A percentile compares a stretch with the other conserved stretches of the same genome.
Evolutionary conservation across 2,329 filamentous ascomycete species (phyloP).

Genomic region (Aspergillus tanneri): DNA sequence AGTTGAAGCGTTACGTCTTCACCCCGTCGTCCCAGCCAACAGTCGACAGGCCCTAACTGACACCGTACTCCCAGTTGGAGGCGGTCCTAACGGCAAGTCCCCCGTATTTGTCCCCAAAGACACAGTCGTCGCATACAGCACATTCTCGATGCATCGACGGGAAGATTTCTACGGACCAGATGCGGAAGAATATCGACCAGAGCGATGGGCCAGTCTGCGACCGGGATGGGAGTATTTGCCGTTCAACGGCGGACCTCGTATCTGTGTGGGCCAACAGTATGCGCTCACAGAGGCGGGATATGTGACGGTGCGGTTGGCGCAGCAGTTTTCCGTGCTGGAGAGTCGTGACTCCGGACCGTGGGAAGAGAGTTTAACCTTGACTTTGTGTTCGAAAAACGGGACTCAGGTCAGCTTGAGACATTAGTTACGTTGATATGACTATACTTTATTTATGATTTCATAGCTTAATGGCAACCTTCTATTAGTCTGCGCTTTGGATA

Average conservation of each 20-base stretch:
- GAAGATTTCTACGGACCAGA: slow-evolving; percentile 47
- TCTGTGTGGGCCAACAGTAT: slow-evolving; percentile 38
- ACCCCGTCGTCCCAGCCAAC: slow-evolving; percentile 47
- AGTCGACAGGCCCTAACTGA: slow-evolving; percentile 35
- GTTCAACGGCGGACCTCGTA: slow-evolving; percentile 35
- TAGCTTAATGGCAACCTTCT: no score
- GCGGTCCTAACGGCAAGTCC: slow-evolving; percentile 57
- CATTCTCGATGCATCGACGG: slow-evolving; percentile 71
- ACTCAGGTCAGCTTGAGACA: slow-evolving; percentile 17
- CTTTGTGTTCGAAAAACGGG: slow-evolving; percentile 25
- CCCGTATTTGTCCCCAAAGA: slow-evolving; percentile 66
- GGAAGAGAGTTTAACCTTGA: slow-evolving; percentile 26
- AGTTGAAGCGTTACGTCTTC: slow-evolving; percentile 38
- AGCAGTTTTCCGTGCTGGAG: slow-evolving; percentile 32
- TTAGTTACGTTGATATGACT: neutral
- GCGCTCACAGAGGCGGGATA: slow-evolving; percentile 39
- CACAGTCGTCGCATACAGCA: slow-evolving; percentile 62
- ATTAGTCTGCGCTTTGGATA: no score
- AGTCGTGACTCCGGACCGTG: slow-evolving; percentile 30
- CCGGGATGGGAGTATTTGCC: slow-evolving; percentile 36
- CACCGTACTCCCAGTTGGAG: slow-evolving; percentile 49
- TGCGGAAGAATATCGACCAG: slow-evolving; percentile 48
- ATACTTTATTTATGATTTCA: no score
- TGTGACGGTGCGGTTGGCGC: slow-evolving; percentile 34
- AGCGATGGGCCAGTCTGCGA: slow-evolving; percentile 44